Conservation (phyloP, 1,284 basidiomycete species). For the Cryptococcus floricola region DNA sequence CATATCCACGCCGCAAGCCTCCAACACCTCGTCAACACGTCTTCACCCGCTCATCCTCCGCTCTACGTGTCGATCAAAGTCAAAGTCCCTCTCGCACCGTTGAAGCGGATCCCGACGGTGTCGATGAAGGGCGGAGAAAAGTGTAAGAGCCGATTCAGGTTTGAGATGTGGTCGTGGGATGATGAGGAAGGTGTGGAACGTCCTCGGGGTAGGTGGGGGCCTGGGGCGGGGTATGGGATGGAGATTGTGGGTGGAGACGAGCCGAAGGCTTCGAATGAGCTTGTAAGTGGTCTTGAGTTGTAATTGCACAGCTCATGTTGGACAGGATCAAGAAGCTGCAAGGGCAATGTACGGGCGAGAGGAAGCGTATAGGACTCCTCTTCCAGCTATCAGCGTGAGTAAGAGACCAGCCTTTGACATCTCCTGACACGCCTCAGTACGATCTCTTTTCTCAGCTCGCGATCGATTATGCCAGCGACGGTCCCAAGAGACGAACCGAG, state of each 20-base stretch:
- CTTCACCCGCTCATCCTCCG: background rate
- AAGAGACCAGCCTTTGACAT: background rate
- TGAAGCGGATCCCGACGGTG: background rate
- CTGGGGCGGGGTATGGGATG: background rate
- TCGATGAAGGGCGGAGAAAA: background rate
- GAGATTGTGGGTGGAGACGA: background rate
- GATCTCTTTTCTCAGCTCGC: background rate
- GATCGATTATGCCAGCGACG: background rate
- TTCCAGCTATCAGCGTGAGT: background rate
- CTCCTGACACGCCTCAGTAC: background rate
- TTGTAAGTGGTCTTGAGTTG: background rate
- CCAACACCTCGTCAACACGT: background rate
- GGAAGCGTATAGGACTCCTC: background rate
- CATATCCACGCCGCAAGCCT: background rate
- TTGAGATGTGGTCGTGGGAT: slow-evolving; percentile 4
- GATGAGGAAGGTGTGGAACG: background rate
- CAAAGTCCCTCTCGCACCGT: background rate
- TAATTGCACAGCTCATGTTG: background rate
- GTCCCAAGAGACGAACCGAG: background rate
- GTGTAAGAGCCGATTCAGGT: background rate
- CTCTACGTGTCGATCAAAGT: background rate
- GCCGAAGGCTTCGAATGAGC: background rate
- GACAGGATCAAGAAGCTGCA: background rate
- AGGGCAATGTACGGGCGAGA: background rate
- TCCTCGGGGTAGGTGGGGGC: background rate